These are phyloP conservation scores for Chlorella sp. DNA, from an alignment of 139 green algal species.

Conservation along the genomic window DNA sequence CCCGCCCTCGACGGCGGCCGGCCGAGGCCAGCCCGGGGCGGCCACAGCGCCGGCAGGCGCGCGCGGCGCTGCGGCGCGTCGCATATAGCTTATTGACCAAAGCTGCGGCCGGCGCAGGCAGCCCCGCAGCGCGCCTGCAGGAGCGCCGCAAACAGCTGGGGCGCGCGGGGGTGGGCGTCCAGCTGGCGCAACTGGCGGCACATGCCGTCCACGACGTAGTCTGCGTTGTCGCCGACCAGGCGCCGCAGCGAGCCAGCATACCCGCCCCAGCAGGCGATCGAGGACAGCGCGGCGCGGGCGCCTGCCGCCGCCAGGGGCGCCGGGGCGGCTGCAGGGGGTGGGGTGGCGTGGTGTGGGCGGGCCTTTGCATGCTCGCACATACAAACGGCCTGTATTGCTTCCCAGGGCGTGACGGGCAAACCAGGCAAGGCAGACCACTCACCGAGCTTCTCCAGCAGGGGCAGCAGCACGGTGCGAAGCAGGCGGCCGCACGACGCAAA, in stretches of 20 bases:
- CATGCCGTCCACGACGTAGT: conserved; percentile 83
- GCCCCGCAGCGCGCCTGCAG: too few species aligned
- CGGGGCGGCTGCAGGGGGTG: conserved; percentile 37
- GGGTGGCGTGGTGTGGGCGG: not conserved
- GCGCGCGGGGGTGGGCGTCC: conserved; percentile 43
- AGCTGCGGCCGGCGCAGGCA: too few species aligned
- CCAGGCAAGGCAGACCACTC: not conserved
- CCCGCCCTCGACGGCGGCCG: too few species aligned
- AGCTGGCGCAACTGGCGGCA: conserved; percentile 62
- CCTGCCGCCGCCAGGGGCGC: conserved; percentile 54
- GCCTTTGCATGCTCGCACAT: not conserved
- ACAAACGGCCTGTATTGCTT: too few species aligned
- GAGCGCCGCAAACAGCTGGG: conserved; percentile 74
- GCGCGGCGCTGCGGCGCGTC: too few species aligned
- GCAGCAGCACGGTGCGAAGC: conserved; percentile 64
- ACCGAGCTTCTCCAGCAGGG: conserved; percentile 74
- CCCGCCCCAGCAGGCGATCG: conserved; percentile 54
- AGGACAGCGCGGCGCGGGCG: conserved; percentile 44
- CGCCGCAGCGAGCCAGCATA: conserved; percentile 48
- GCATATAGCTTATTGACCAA: too few species aligned
- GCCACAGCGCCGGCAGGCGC: too few species aligned
- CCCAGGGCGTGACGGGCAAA: not conserved
- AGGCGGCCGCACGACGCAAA: conserved; percentile 52
- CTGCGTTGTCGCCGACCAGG: conserved; percentile 68
- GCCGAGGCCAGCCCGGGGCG: too few species aligned